Evolutionary conservation across 1,284 basidiomycete genomes (phyloP), one percentile per base, ranked within the genome.

Genomic region (Tausonia pullulans): DNA sequence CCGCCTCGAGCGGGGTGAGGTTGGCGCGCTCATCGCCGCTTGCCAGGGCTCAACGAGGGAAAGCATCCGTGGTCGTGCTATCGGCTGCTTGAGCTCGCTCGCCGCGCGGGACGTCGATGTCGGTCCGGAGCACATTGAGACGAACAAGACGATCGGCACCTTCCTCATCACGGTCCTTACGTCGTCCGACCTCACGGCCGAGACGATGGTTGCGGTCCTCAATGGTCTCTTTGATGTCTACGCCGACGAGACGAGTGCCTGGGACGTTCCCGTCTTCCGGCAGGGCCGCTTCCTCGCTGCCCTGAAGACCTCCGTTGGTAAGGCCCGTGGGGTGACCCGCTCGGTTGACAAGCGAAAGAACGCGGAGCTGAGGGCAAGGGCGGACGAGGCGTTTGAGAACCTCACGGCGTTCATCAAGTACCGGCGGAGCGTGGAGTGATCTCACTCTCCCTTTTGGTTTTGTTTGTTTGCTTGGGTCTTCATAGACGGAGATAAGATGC

Each of bases 211-310:
- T 16, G 90, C 95, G 70, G 83, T 85, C 0, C 78, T 86, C 45
- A 93, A 95, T 49, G 89, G 88, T 41, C 75, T 98, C 58, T 90
- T 98, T 69, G 95, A 98, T 74, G 87, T 95, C 60, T 98, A 90
- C 75, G 90, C 93, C 2, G 95, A 98, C 77, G 96, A 98, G 75
- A 81, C 78, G 8, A 76, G 84, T 59, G 81, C 85, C 0, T 96
- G 89, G 74, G 94, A 98, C 75, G 70, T 82, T 65, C 87, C 86
- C 69, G 79, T 78, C 10, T 98, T 97, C 78, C 80, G 84, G 14
- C 73, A 83, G 56, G 81, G 69, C 74, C 82, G 72, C 64, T 87
- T 75, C 79, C 74, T 87, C 5, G 75, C 78, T 6, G 75, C 73
- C 52, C 79, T 92, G 10, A 76, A 77, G 3, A 76, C 75, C 14